A percentile compares a stretch with the other conserved stretches of the same genome.
These are phyloP conservation scores for Pseudogymnoascus sp. DNA, from an alignment of 2,329 filamentous ascomycete species.

Conservation along the genomic window DNA sequence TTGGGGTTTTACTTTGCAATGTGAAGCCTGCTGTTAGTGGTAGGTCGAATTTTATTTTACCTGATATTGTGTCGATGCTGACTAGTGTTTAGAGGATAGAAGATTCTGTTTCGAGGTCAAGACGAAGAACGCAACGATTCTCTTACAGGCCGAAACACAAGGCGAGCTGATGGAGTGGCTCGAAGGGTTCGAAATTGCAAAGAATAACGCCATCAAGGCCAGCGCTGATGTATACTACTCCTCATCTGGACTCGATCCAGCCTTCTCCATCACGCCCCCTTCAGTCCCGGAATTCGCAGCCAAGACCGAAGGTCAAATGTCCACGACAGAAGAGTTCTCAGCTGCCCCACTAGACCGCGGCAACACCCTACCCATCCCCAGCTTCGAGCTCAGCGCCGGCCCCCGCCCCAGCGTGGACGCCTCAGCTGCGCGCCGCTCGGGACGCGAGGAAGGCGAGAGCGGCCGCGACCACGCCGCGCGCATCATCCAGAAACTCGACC, in stretches of 20 bases:
- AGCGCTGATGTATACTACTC: slow-evolving; percentile 41
- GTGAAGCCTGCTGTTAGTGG: slow-evolving; percentile 73
- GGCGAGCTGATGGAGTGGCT: slow-evolving; percentile 90
- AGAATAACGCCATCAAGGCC: slow-evolving; percentile 80
- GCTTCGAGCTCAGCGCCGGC: slow-evolving; percentile 40
- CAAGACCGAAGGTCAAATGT: slow-evolving; percentile 59
- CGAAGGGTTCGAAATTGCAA: slow-evolving; percentile 84
- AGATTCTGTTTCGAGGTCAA: slow-evolving; percentile 98
- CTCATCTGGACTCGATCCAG: slow-evolving; percentile 53
- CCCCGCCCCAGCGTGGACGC: slow-evolving; percentile 67
- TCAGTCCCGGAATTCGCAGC: slow-evolving; percentile 85
- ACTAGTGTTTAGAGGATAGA: slow-evolving; percentile 58
- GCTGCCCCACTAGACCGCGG: slow-evolving; percentile 42
- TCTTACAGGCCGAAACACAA: slow-evolving; percentile 91
- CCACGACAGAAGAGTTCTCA: slow-evolving; percentile 40
- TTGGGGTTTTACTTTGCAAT: slow-evolving; percentile 88
- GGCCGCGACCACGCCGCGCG: slow-evolving; percentile 73
- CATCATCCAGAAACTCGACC: slow-evolving; percentile 86
- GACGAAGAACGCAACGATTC: slow-evolving; percentile 83
- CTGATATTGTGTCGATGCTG: neutral
- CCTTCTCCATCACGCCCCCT: slow-evolving; percentile 86
- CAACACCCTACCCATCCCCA: slow-evolving; percentile 57
- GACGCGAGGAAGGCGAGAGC: slow-evolving; percentile 62
- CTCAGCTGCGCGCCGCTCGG: slow-evolving; percentile 36
- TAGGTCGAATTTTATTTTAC: neutral